A percentile compares a stretch with the other conserved stretches of the same genome.
Evolutionary conservation across 108 stramenopile genomes (phyloP).

Genomic region (Cyclostephanos invisitatus): DNA sequence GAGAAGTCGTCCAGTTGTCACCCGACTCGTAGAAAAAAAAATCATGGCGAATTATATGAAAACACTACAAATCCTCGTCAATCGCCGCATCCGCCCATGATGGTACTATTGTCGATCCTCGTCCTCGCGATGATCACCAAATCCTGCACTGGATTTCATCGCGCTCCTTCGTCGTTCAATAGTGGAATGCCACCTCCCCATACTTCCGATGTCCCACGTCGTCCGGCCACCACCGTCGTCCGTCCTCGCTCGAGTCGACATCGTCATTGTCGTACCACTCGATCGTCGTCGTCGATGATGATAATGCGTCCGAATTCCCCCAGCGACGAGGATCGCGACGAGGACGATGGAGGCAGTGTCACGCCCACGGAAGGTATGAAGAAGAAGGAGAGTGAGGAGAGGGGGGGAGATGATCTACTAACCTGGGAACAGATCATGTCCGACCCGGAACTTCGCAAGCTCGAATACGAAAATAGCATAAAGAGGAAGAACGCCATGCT

Average conservation of each 20-base stretch:
- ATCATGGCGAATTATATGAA: neutral
- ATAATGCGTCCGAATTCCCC: neutral
- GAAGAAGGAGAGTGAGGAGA: neutral
- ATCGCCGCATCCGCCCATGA: neutral
- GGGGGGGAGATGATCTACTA: neutral
- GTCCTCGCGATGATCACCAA: neutral
- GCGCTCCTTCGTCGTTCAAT: neutral
- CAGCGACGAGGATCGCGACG: neutral
- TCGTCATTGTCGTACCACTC: neutral
- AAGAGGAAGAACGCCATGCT: conserved; percentile 33
- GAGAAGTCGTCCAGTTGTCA: no score
- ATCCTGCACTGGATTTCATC: neutral
- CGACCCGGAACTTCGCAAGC: conserved; percentile 33
- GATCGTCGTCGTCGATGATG: neutral
- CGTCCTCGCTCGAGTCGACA: no score
- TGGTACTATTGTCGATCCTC: neutral
- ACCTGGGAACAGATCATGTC: conserved; percentile 42
- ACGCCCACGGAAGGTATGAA: neutral
- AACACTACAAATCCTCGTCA: neutral
- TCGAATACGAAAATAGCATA: conserved; percentile 30
- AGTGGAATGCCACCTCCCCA: no score
- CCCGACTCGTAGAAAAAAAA: no score
- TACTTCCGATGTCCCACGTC: no score
- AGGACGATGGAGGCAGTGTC: neutral
- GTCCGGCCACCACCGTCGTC: no score